Base-by-base conservation (phyloP, 2,329 filamentous ascomycete species). In the Xylaria polymorpha region DNA sequence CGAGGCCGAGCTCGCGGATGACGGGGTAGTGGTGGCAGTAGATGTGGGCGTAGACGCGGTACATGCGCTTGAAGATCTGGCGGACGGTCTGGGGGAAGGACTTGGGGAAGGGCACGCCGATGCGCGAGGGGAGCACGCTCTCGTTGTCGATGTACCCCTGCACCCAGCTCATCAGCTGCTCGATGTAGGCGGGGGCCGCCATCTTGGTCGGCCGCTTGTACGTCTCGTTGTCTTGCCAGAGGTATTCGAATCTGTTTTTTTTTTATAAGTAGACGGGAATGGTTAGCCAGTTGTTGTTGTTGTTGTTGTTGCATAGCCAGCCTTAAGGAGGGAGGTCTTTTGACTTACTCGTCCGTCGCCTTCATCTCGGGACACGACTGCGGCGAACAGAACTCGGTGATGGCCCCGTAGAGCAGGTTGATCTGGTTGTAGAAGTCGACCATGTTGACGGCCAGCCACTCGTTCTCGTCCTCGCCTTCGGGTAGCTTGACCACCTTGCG, bases 351-450 rank as follows among this genome's bases (percentile, higher is more conserved):
- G 83, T 99, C 97, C 10, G 96, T 99, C n/a, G 96, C 96, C 83
- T 99, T 99, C 96, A 99, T 99, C 84, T 98, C 96, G 0, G 96
- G 96, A 81, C 96, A 99, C 73, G 94, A 94, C 80, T 96, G 92
- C 39, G 96, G 95, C 32, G 96, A 98, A 86, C 96, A 99, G 83
- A 99, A 99, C 80, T 99, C 96, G 69, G 96, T 99, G 79, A 99
- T 99, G 74, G 96, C 96, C 68, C 97, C 97, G 81, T 99, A 99
- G 68, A 99, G 91, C 43, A 99, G 88, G 83, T 99, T 99, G 85
- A 99, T 97, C 83, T 99, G 96, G 85, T 99, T 99, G 89, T 99
- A 99, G 83, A 99, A 99, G 83, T 99, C 96, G 84, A 99, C 96
- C 85, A 99, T 92, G 83, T 99, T 99, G 76, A 99, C 96, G 35